Percentiles rank a stretch among this genome's conserved stretches.
Evolutionary conservation across 306 rosid species (phyloP).

Genomic region (Sphenostylis stenocarpa): DNA sequence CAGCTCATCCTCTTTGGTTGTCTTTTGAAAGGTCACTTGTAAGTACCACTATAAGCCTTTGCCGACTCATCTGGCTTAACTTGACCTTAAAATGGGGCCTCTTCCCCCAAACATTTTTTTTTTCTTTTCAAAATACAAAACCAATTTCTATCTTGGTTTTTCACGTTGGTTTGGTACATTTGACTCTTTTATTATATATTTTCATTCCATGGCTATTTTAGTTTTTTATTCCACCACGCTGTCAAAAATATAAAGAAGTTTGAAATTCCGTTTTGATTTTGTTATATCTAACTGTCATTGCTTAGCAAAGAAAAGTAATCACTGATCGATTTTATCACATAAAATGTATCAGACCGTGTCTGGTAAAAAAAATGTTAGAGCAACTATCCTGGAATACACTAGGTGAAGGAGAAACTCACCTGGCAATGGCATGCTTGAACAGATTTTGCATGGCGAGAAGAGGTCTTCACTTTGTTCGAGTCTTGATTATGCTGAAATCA

Average conservation of each 20-base stretch:
- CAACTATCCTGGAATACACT: neutral
- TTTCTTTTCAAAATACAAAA: neutral
- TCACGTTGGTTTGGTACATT: neutral
- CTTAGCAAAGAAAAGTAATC: neutral
- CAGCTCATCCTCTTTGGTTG: neutral
- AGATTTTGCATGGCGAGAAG: neutral
- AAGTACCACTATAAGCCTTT: neutral
- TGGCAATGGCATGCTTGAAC: neutral
- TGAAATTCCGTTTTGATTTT: neutral
- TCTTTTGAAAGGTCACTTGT: constrained; percentile 6
- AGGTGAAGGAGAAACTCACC: neutral
- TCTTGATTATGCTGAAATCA: neutral
- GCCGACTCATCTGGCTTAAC: neutral
- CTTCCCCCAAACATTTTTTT: neutral
- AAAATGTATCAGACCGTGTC: neutral
- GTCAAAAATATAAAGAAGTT: no score
- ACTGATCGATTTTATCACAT: neutral
- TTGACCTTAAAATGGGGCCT: neutral
- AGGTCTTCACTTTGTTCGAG: neutral
- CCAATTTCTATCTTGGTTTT: neutral
- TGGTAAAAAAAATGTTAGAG: neutral
- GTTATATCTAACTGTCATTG: neutral
- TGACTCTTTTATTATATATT: neutral
- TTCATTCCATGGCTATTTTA: neutral
- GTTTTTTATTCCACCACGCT: neutral